Evolutionary conservation across 106 monocot genomes (phyloP).

Genomic region (Allium sativum): DNA sequence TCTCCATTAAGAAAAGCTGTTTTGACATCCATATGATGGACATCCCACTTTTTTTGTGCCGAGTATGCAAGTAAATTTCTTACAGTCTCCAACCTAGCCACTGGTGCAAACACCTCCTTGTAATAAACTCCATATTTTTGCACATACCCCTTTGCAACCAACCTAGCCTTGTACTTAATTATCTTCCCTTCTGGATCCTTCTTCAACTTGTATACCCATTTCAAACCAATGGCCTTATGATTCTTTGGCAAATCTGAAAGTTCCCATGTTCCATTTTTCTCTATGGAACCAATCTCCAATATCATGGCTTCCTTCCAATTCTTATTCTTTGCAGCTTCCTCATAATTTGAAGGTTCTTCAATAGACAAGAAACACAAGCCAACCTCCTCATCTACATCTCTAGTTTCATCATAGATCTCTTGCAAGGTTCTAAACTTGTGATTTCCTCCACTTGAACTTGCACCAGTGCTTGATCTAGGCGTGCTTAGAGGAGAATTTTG

Average conservation of each 20-base stretch:
- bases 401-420: not conserved
- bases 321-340: slow-evolving; percentile 5
- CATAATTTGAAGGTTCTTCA: not conserved
- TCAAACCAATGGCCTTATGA: not conserved
- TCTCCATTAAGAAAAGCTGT: not conserved
- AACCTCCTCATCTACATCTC: not conserved
- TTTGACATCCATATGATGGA: too few species aligned
- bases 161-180: too few species aligned
- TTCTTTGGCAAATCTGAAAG: not conserved
- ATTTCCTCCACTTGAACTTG: too few species aligned
- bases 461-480: too few species aligned
- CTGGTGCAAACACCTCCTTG: not conserved
- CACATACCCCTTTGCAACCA: too few species aligned
- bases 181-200: slow-evolving; percentile 5
- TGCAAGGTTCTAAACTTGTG: too few species aligned
- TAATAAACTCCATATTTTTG: not conserved
- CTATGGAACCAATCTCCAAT: slow-evolving; percentile 1
- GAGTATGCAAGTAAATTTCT: not conserved
- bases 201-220: not conserved
- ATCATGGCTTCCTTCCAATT: slow-evolving; percentile 4
- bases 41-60: too few species aligned
- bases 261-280: slow-evolving; percentile 4
- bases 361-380: not conserved
- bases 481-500: too few species aligned
- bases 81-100: not conserved